phyloP scores from a whole-genome alignment of 2,329 filamentous ascomycete genomes.

The Arthrinium puccinioides region DNA sequence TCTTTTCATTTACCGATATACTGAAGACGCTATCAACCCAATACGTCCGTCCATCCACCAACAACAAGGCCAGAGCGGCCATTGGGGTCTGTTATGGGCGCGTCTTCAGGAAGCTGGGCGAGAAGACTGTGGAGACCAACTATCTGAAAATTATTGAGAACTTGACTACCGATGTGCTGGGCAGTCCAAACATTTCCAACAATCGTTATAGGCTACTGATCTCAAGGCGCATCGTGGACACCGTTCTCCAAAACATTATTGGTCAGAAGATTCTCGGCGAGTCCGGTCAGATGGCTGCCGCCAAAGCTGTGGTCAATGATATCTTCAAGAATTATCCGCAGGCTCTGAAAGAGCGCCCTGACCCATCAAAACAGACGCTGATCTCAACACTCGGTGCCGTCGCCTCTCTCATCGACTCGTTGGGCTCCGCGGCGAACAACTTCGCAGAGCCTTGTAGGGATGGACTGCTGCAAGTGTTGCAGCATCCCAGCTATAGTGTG shows the following conservation, averaged over 20 bases:
- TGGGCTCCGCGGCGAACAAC: constrained; percentile 74
- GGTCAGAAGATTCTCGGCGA: constrained; percentile 79
- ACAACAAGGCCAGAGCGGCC: constrained; percentile 73
- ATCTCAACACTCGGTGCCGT: constrained; percentile 74
- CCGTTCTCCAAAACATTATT: constrained; percentile 76
- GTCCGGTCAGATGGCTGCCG: constrained; percentile 77
- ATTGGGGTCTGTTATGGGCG: constrained; percentile 83
- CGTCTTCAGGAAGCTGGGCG: constrained; percentile 70
- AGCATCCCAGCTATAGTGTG: constrained; percentile 93
- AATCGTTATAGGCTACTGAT: constrained; percentile 85
- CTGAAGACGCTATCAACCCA: constrained; percentile 72
- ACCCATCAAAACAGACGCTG: constrained; percentile 82
- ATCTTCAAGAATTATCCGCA: constrained; percentile 93
- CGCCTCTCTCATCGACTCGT: constrained; percentile 65
- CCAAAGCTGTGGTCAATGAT: constrained; percentile 75
- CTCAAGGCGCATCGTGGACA: constrained; percentile 76
- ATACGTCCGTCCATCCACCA: constrained; percentile 71
- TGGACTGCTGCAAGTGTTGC: constrained; percentile 78
- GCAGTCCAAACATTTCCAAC: constrained; percentile 65
- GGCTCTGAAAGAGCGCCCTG: constrained; percentile 74
- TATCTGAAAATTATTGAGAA: constrained; percentile 78
- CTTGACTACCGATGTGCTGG: constrained; percentile 72
- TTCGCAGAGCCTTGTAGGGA: constrained; percentile 83
- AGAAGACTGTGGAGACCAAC: constrained; percentile 73
- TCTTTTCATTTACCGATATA: constrained; percentile 70